phyloP scores from a whole-genome alignment of 257 asterid species.

The Solanum tarapatanum region DNA sequence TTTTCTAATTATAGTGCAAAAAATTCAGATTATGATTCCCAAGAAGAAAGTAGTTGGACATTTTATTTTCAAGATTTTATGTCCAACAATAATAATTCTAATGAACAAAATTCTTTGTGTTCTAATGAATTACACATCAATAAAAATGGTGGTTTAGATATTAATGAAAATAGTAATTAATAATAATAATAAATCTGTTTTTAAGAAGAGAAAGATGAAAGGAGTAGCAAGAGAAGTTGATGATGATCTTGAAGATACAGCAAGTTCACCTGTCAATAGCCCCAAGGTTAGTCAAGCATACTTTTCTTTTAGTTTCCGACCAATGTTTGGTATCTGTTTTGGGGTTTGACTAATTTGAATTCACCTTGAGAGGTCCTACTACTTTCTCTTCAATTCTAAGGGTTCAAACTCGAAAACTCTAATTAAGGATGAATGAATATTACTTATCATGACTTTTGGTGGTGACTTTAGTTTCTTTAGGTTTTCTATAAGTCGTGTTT shows the following conservation, averaged over 20 bases:
- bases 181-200: neutral
- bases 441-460: neutral
- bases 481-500: neutral
- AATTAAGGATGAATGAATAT: neutral
- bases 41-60: constrained; percentile 79
- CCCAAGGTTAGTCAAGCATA: constrained; percentile 39
- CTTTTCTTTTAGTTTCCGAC: neutral
- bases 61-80: constrained; percentile 56
- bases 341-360: neutral
- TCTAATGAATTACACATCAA: neutral
- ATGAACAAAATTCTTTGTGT: neutral
- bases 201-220: constrained; percentile 40
- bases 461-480: neutral
- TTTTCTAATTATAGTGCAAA: constrained; percentile 2
- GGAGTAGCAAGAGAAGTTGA: constrained; percentile 7
- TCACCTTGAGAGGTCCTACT: neutral
- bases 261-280: constrained; percentile 67
- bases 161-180: neutral
- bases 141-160: neutral
- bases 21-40: constrained; percentile 8
- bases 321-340: neutral
- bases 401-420: too few species aligned
- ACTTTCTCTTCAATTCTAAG: too few species aligned
- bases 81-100: constrained; percentile 1
- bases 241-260: constrained; percentile 66